Conservation (phyloP, 2,329 filamentous ascomycete species). For the Pseudopithomyces chartarum region DNA sequence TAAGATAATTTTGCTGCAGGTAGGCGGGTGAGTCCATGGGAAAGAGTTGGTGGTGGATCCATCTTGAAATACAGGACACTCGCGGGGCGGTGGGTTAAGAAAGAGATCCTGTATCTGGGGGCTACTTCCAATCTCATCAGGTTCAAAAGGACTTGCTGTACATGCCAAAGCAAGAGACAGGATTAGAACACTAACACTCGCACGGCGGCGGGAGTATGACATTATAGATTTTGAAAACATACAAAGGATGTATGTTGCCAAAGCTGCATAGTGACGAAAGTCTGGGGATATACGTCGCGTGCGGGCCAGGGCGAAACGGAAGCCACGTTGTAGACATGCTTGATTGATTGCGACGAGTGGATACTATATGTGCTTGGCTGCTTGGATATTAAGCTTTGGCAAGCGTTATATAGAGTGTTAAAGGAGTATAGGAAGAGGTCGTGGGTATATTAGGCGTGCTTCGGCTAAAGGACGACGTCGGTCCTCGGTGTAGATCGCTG, state of each 20-base stretch:
- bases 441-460: slow-evolving; percentile 11
- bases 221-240: background rate
- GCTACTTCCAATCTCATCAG: slow-evolving; percentile 19
- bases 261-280: background rate
- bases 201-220: background rate
- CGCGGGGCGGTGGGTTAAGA: slow-evolving; percentile 16
- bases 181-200: background rate
- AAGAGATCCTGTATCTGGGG: slow-evolving; percentile 25
- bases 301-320: background rate
- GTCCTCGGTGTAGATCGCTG: background rate
- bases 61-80: slow-evolving; percentile 29
- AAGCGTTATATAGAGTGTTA: background rate
- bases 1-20: slow-evolving; percentile 24
- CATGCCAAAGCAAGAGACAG: background rate
- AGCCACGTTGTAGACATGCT: slow-evolving; percentile 18
- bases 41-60: slow-evolving; percentile 30
- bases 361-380: slow-evolving; percentile 8
- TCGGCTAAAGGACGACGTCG: slow-evolving; percentile 17
- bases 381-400: slow-evolving; percentile 9
- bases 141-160: background rate
- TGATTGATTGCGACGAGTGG: background rate
- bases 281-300: background rate
- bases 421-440: background rate
- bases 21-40: slow-evolving; percentile 35
- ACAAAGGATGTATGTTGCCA: background rate